These are phyloP conservation scores for Thraustochytrium sp. DNA, from an alignment of 352 stramenopile species.

Conservation along the genomic window DNA sequence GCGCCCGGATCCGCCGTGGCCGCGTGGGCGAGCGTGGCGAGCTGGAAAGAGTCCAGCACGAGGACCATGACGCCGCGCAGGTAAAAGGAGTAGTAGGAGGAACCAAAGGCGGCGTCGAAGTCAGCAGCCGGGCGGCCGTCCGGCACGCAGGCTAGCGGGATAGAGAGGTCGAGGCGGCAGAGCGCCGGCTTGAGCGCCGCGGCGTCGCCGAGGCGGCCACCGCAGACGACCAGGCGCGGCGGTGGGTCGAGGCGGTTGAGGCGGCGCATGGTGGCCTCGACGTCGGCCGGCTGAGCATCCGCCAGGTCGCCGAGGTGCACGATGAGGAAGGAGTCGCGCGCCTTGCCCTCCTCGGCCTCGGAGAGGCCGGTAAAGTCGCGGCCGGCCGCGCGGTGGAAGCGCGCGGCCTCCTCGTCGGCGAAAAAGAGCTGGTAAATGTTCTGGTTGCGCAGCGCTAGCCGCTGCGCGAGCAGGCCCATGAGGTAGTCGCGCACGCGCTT, in stretches of 20 bases:
- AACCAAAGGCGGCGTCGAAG: background rate
- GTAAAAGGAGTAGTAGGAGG: constrained; percentile 9
- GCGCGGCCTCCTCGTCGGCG: background rate
- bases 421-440: constrained; percentile 25
- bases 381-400: background rate
- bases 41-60: constrained; percentile 8
- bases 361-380: background rate
- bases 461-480: constrained; percentile 23
- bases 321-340: background rate
- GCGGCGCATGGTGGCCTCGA: constrained; percentile 23
- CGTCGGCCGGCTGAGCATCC: no score
- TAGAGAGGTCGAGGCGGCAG: background rate
- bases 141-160: background rate
- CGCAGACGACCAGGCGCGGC: background rate
- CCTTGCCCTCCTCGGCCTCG: constrained; percentile 18
- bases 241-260: background rate
- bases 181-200: background rate
- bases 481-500: background rate
- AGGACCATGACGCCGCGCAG: background rate
- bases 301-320: constrained; percentile 18
- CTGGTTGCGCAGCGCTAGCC: background rate
- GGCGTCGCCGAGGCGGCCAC: background rate
- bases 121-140: background rate
- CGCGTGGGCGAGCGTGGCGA: background rate
- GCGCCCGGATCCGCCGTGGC: background rate